Conservation (phyloP, 805 yeast species). For the Saccharomycopsis sp. region DNA sequence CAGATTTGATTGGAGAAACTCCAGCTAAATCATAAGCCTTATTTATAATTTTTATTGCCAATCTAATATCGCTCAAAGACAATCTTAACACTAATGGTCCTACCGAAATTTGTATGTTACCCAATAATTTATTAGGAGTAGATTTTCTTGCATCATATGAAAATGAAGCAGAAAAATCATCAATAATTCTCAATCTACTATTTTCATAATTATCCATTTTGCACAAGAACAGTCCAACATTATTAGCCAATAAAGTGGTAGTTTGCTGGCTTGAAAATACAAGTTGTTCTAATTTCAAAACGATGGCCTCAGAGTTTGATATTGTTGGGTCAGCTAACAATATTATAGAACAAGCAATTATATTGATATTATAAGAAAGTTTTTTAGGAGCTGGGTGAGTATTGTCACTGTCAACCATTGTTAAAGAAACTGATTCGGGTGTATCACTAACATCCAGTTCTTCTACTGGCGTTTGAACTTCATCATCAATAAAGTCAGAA, state of each 20-base stretch:
- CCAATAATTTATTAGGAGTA: slow-evolving; percentile 46
- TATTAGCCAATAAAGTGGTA: slow-evolving; percentile 58
- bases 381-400: slow-evolving; percentile 16
- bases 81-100: slow-evolving; percentile 79
- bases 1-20: slow-evolving; percentile 22
- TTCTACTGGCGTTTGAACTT: slow-evolving; percentile 18
- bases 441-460: slow-evolving; percentile 16
- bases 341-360: slow-evolving; percentile 71
- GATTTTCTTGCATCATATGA: slow-evolving; percentile 69
- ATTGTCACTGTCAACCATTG: too few relatives aligned
- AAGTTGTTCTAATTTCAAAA: slow-evolving; percentile 78
- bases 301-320: slow-evolving; percentile 75
- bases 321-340: slow-evolving; percentile 73
- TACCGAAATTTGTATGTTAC: slow-evolving; percentile 60
- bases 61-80: slow-evolving; percentile 77
- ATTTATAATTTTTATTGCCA: slow-evolving; percentile 69
- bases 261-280: slow-evolving; percentile 62
- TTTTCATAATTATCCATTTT: slow-evolving; percentile 63
- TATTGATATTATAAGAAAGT: slow-evolving; percentile 54
- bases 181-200: slow-evolving; percentile 64
- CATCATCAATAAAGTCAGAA: slow-evolving; percentile 29
- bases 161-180: slow-evolving; percentile 78
- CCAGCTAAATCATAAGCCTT: slow-evolving; percentile 54
- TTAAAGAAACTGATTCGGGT: too few relatives aligned
- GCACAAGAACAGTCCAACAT: slow-evolving; percentile 81